A percentile compares a stretch with the other conserved stretches of the same genome.
Conservation (phyloP, 2,329 filamentous ascomycete species). For the Ophiostoma angusticollis region DNA sequence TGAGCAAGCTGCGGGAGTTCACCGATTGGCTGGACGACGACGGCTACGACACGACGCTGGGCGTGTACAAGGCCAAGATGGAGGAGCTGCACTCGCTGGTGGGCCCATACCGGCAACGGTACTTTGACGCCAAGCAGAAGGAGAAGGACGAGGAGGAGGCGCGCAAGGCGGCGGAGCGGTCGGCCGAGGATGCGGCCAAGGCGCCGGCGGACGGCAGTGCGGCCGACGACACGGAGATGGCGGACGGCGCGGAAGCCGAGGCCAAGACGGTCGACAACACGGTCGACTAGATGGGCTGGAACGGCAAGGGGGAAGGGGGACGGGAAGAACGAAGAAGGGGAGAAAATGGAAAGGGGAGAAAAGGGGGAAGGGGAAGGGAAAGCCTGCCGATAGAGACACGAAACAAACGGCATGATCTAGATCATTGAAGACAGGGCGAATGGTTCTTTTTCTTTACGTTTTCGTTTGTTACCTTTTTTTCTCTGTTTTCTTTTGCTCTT, state of each 20-base stretch:
- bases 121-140: conserved; percentile 86
- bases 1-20: conserved; percentile 64
- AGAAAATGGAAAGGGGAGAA: neutral
- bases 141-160: conserved; percentile 88
- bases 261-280: conserved; percentile 47
- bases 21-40: conserved; percentile 99
- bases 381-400: neutral
- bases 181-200: conserved; percentile 67
- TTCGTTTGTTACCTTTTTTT: neutral
- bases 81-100: conserved; percentile 88
- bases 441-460: neutral
- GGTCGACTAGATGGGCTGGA: conserved; percentile 3
- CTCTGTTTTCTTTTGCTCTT: neutral
- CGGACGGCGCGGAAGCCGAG: conserved; percentile 33
- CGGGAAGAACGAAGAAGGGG: neutral
- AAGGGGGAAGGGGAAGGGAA: neutral
- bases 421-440: conserved; percentile 2
- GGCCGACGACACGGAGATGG: conserved; percentile 32
- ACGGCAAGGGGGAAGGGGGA: neutral
- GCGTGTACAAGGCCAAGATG: conserved; percentile 85
- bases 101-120: conserved; percentile 83
- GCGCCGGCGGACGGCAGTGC: conserved; percentile 42
- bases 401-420: conserved; percentile 5
- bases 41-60: conserved; percentile 88
- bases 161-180: conserved; percentile 65